Percentiles rank a stretch among this genome's conserved stretches.
phyloP scores from a whole-genome alignment of 2,329 filamentous ascomycete species.

The Hypoxylon sp. region DNA sequence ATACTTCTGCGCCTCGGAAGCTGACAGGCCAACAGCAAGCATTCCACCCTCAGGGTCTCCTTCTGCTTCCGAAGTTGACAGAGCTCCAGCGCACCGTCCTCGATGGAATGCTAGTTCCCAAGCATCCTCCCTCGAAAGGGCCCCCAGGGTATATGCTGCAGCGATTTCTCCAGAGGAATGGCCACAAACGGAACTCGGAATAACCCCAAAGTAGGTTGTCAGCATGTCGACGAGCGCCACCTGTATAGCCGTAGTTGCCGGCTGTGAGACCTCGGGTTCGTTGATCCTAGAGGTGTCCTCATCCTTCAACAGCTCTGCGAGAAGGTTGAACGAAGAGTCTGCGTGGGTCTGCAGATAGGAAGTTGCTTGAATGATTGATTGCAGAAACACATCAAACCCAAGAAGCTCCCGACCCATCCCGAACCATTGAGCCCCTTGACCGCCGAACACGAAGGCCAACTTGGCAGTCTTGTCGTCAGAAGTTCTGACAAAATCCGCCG shows the following conservation, averaged over 20 bases:
- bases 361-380: slow-evolving; percentile 43
- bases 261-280: slow-evolving; percentile 32
- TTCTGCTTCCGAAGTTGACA: slow-evolving; percentile 4
- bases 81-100: slow-evolving; percentile 27
- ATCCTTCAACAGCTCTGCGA: slow-evolving; percentile 25
- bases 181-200: slow-evolving; percentile 42
- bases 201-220: slow-evolving; percentile 35
- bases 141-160: slow-evolving; percentile 30
- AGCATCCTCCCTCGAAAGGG: slow-evolving; percentile 36
- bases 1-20: slow-evolving; percentile 24
- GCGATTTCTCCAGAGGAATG: slow-evolving; percentile 51
- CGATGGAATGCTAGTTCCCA: slow-evolving; percentile 40
- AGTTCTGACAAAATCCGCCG: slow-evolving; percentile 19
- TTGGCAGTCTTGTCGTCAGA: slow-evolving; percentile 23
- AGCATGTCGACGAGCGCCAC: slow-evolving; percentile 45
- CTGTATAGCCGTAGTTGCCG: slow-evolving; percentile 31
- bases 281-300: slow-evolving; percentile 18
- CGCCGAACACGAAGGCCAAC: slow-evolving; percentile 47
- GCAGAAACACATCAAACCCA: slow-evolving; percentile 40
- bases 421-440: slow-evolving; percentile 50
- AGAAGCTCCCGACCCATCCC: slow-evolving; percentile 51
- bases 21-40: slow-evolving; percentile 36
- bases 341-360: slow-evolving; percentile 40
- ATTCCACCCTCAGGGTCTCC: slow-evolving; percentile 26
- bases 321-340: slow-evolving; percentile 41